Conservation (phyloP, 2,329 filamentous ascomycete species). For the Xylaria sp. region DNA sequence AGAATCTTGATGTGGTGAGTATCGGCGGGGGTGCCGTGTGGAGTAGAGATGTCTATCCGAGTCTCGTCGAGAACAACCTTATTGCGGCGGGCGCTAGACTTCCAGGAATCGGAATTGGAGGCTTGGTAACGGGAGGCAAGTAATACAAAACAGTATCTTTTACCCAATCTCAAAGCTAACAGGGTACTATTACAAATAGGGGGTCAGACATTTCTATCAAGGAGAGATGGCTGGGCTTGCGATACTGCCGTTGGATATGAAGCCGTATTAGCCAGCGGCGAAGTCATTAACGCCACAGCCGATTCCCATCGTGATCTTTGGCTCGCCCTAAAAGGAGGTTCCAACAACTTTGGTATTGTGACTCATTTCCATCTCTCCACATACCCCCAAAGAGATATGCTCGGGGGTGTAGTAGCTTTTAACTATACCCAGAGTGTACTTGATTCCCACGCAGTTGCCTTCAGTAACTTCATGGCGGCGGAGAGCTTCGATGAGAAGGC, state of each 20-base stretch:
- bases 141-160: no score
- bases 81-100: background rate
- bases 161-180: background rate
- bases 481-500: no score
- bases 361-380: slow-evolving; percentile 22
- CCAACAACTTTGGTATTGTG: slow-evolving; percentile 13
- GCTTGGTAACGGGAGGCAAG: no score
- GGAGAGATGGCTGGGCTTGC: no score
- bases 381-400: slow-evolving; percentile 5
- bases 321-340: background rate
- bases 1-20: background rate
- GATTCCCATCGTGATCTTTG: background rate
- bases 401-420: background rate
- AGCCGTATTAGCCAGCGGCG: background rate
- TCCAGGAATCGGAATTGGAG: background rate
- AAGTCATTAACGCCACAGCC: slow-evolving; percentile 6
- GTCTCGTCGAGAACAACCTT: background rate
- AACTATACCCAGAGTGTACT: no score
- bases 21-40: background rate
- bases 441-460: no score
- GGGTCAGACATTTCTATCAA: no score
- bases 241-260: background rate
- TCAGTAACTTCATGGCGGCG: no score
- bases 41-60: background rate
- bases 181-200: background rate